Evolutionary conservation across 192 early-diverging fungal species (phyloP), one percentile per base, ranked within the genome.

Genomic region (Backusella liffmaniae): DNA sequence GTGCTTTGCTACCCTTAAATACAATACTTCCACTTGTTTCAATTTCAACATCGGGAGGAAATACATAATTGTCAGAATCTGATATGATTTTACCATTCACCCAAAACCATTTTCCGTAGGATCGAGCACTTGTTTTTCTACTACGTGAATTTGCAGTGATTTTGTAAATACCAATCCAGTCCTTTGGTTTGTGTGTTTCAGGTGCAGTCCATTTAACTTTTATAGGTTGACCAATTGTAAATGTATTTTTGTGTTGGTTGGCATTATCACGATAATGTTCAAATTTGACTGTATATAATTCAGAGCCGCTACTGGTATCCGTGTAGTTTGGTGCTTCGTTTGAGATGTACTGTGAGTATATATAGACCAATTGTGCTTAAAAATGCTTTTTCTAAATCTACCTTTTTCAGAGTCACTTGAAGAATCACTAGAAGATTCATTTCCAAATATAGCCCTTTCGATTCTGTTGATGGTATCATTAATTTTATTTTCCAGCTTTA

Each of bases 141-240:
- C 80, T 80, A n/a, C 87, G 88, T 36, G 86, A 88, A 81, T 98
- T 97, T 23, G 90, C 86, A 0, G 90, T 89, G 1, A 92, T 88
- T 29, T 87, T 89, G 79, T 97, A 98, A 3, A 97, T 84, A 30
- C 97, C 97, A 77, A 98, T 91, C 97, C 97, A 98, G 82, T 97
- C 96, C 56, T 88, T 79, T 37, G 85, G 80, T 37, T 88, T 84
- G 78, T 95, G 92, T 76, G 80, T 91, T 72, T 77, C 73, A 34
- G 87, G 92, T 18, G 87, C 92, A 53, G 87, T 88, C 90, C 96
- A 98, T 13, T 82, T 75, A 1, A 97, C 83, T 4, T 78, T 83
- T 51, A 98, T 94, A 32, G 92, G 88, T 65, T 91, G 86, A n/a
- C 97, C 97, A 39, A 98, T 86, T 23, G 76, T 79, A 66, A 92